phyloP scores from a whole-genome alignment of 352 stramenopile species.

The Phytophthora agathidicida region DNA sequence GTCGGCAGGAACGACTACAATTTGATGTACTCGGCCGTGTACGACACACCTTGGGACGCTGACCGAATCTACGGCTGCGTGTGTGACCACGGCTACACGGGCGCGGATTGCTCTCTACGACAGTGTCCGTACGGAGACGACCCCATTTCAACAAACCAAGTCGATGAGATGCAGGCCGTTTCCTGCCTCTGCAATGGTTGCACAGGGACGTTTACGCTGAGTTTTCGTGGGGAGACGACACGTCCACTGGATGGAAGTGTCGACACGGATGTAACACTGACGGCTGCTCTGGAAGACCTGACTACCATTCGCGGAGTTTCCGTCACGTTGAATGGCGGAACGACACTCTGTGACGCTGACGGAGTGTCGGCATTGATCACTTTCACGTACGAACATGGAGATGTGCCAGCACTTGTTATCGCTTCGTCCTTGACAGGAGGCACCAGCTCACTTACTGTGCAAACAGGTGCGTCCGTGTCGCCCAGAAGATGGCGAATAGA shows the following conservation, averaged over 20 bases:
- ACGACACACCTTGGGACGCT: conserved; percentile 82
- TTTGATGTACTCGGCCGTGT: conserved; percentile 59
- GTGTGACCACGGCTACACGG: conserved; percentile 91
- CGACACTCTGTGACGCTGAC: conserved; percentile 49
- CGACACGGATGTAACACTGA: conserved; percentile 52
- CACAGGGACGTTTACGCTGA: conserved; percentile 67
- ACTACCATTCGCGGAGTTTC: conserved; percentile 54
- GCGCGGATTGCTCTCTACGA: conserved; percentile 83
- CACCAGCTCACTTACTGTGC: conserved; percentile 38
- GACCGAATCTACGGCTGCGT: conserved; percentile 85
- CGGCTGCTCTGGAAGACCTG: conserved; percentile 55
- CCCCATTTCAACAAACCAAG: conserved; percentile 71
- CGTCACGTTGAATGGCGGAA: conserved; percentile 54
- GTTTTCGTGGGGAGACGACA: conserved; percentile 61
- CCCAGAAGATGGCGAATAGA: not conserved
- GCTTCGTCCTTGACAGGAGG: conserved; percentile 37
- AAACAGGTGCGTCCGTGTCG: conserved; percentile 32
- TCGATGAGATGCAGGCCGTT: conserved; percentile 82
- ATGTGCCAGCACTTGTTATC: conserved; percentile 58
- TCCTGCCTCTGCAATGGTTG: conserved; percentile 69
- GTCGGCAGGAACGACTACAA: conserved; percentile 67
- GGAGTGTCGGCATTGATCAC: conserved; percentile 70
- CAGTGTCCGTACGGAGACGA: conserved; percentile 91
- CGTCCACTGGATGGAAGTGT: conserved; percentile 40
- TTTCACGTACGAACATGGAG: conserved; percentile 72